Conservation (phyloP, 805 yeast species). For the Schwanniomyces occidentalis region DNA sequence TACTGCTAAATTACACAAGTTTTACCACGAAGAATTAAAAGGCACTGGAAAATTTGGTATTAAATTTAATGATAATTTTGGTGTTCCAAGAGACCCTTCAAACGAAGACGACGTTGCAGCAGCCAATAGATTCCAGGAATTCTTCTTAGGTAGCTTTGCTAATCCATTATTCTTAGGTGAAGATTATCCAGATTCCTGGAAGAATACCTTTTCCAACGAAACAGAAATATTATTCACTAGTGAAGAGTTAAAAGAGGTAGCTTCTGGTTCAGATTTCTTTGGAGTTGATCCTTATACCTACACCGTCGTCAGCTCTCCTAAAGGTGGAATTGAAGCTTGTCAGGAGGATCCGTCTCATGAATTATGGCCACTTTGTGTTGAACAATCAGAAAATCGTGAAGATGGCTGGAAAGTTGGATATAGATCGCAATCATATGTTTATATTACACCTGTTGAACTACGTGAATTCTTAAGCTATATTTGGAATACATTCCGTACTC, state of each 20-base stretch:
- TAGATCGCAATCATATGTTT: slow-evolving; percentile 20
- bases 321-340: slow-evolving; percentile 24
- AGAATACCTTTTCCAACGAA: slow-evolving; percentile 15
- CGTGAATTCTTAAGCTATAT: slow-evolving; percentile 26
- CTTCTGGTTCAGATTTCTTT: slow-evolving; percentile 28
- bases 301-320: slow-evolving; percentile 16
- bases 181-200: slow-evolving; percentile 26
- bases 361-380: slow-evolving; percentile 28
- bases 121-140: slow-evolving; percentile 23
- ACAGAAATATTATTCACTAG: slow-evolving; percentile 19
- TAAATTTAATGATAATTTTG: slow-evolving; percentile 26
- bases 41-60: slow-evolving; percentile 25
- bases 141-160: slow-evolving; percentile 24
- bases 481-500: slow-evolving; percentile 22
- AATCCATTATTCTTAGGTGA: slow-evolving; percentile 30
- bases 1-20: slow-evolving; percentile 19
- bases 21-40: slow-evolving; percentile 22
- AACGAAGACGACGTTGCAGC: slow-evolving; percentile 23
- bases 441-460: slow-evolving; percentile 21
- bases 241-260: slow-evolving; percentile 22
- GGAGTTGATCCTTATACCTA: slow-evolving; percentile 34
- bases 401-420: slow-evolving; percentile 23
- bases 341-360: slow-evolving; percentile 16
- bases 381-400: slow-evolving; percentile 7
- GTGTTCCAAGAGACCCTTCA: slow-evolving; percentile 23